phyloP scores from a whole-genome alignment of 306 rosid species.

The Castanospermum australe region DNA sequence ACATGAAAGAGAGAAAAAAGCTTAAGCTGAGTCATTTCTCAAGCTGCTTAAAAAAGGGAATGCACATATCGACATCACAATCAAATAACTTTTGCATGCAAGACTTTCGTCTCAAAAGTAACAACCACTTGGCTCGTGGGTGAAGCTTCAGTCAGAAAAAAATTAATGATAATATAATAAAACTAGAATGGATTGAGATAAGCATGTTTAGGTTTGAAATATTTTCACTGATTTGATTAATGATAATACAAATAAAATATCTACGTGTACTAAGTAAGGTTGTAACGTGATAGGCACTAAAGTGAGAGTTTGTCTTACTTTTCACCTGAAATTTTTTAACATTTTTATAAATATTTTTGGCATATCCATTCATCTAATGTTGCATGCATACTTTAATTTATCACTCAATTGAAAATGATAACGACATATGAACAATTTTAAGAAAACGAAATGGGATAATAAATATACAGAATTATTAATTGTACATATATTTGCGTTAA shows the following conservation, averaged over 20 bases:
- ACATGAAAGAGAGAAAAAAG: background rate
- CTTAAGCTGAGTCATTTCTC: slow-evolving; percentile 16
- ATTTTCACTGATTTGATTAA: background rate
- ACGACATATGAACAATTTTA: too few relatives aligned
- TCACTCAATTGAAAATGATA: too few relatives aligned
- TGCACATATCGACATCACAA: background rate
- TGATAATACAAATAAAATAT: background rate
- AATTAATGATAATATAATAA: background rate
- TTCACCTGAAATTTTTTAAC: background rate
- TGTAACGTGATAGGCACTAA: background rate
- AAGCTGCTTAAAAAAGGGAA: background rate
- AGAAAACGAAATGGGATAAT: too few relatives aligned
- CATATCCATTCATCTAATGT: too few relatives aligned
- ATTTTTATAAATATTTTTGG: too few relatives aligned
- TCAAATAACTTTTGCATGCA: slow-evolving; percentile 1
- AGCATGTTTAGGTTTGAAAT: background rate
- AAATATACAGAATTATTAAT: too few relatives aligned
- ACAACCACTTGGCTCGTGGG: background rate
- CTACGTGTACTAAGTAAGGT: background rate
- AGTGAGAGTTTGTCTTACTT: background rate
- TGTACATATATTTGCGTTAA: too few relatives aligned
- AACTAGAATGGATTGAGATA: background rate
- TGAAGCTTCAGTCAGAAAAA: background rate
- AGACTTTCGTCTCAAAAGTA: background rate
- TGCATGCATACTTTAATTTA: too few relatives aligned